A percentile compares a stretch with the other conserved stretches of the same genome.
These are phyloP conservation scores for Actinomortierella ambigua DNA, from an alignment of 371 early-diverging fungal species.

Conservation along the genomic window DNA sequence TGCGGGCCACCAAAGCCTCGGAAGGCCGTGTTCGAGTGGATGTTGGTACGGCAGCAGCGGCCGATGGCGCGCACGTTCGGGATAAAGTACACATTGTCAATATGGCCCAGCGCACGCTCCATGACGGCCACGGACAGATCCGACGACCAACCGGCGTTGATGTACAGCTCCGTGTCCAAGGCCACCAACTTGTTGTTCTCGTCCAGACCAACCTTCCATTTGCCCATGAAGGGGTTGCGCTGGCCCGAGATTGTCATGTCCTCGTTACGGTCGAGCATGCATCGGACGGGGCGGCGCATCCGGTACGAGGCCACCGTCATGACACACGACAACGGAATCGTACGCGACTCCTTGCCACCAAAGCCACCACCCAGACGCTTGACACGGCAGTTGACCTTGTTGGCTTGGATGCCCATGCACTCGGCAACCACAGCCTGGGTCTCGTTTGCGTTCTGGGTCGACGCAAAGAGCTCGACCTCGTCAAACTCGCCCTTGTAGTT, in stretches of 20 bases:
- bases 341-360: conserved; percentile 82
- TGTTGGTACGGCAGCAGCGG: conserved; percentile 73
- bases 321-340: conserved; percentile 54
- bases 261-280: conserved; percentile 76
- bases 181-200: conserved; percentile 65
- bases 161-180: conserved; percentile 58
- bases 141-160: conserved; percentile 74
- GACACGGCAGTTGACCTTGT: conserved; percentile 64
- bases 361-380: conserved; percentile 86
- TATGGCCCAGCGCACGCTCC: conserved; percentile 71
- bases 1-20: conserved; percentile 81
- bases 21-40: conserved; percentile 80
- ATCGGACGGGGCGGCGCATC: conserved; percentile 62
- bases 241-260: conserved; percentile 79
- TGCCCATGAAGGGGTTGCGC: conserved; percentile 76
- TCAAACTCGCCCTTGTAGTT: conserved; percentile 72
- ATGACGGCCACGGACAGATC: conserved; percentile 73
- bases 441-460: conserved; percentile 77
- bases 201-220: conserved; percentile 71
- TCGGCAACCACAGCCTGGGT: conserved; percentile 65
- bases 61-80: conserved; percentile 67
- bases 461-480: conserved; percentile 72
- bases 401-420: conserved; percentile 65
- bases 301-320: conserved; percentile 72
- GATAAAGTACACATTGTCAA: conserved; percentile 75